These are phyloP conservation scores for Raffaelea ambrosiae DNA, from an alignment of 2,329 filamentous ascomycete genomes.

Conservation along the genomic window DNA sequence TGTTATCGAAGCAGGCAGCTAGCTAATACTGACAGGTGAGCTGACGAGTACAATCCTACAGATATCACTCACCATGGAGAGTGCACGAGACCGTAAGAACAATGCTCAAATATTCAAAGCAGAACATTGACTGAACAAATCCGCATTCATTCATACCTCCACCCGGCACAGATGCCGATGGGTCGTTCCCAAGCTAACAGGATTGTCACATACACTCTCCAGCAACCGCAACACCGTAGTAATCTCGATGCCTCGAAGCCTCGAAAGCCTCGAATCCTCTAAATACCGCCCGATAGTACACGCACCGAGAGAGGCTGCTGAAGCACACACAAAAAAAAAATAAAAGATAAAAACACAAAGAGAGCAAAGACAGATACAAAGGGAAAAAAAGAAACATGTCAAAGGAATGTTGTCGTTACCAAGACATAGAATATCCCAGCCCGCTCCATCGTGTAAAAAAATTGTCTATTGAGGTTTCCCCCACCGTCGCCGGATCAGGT, in stretches of 20 bases:
- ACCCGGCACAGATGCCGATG: neutral
- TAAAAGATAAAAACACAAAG: constrained; percentile 4
- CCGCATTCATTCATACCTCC: neutral
- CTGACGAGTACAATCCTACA: too few relatives aligned
- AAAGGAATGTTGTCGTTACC: constrained; percentile 4
- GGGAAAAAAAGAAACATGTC: neutral
- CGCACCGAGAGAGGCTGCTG: neutral
- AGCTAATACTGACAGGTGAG: too few relatives aligned
- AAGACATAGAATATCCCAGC: constrained; percentile 2
- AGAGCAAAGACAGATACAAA: constrained; percentile 4
- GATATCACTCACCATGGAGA: too few relatives aligned
- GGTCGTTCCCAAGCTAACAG: neutral
- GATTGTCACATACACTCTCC: neutral
- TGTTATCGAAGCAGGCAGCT: too few relatives aligned
- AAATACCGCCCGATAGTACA: neutral
- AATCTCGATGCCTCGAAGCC: neutral
- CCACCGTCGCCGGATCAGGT: constrained; percentile 14
- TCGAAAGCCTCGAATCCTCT: neutral
- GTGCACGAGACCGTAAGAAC: neutral
- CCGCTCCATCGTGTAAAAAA: neutral
- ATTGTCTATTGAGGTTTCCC: constrained; percentile 5
- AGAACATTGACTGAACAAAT: neutral
- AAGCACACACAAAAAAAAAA: constrained; percentile 1
- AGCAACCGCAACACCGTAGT: neutral
- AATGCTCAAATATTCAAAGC: neutral